Base-by-base conservation (phyloP, 352 stramenopile species). In the Pythium utonaiense region DNA sequence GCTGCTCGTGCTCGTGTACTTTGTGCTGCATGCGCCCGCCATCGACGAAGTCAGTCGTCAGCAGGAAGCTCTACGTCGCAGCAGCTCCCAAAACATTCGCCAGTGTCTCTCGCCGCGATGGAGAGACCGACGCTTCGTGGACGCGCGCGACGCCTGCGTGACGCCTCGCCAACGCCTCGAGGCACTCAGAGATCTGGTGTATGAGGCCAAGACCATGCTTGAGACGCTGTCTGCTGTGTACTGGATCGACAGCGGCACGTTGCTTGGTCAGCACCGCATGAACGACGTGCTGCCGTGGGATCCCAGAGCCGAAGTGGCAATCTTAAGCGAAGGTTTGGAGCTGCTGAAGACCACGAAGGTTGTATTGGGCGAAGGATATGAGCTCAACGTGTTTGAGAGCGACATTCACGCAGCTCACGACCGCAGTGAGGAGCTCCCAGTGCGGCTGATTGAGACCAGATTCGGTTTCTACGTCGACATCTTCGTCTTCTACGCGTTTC, bases 241-340 rank as follows among this genome's bases (percentile, higher is more conserved):
- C 62, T 89, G 80, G 80, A 38, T 89, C 49, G 80, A 89, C 63
- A 83, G 76, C 53, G 80, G 75, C 64, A 83, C 77, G 10, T 59
- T 89, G 44, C 54, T 86, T 28, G 78, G 80, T 1, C 75, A 85
- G 59, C 77, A 80, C 53, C 71, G 76, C 13, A 55, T 67, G n/a
- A 70, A 80, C 45, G 70, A 58, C 42, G 70, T 88, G 22, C 78
- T 85, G 30, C 65, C 74, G 10, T 84, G 70, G 68, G 80, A 89
- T 64, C 63, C 67, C 19, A 75, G 84, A 33, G 77, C 67, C 16
- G 76, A 89, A 51, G 69, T 88, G 68, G 80, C 69, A 16, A 72
- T 89, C 66, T 74, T 73, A 21, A 50, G 61, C 28, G 60, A 69
- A 22, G 74, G 69, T 9, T 86, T 80, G 33, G 67, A 72, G 36